phyloP scores from a whole-genome alignment of 2,329 filamentous ascomycete genomes.

The Fusarium pseudocircinatum region DNA sequence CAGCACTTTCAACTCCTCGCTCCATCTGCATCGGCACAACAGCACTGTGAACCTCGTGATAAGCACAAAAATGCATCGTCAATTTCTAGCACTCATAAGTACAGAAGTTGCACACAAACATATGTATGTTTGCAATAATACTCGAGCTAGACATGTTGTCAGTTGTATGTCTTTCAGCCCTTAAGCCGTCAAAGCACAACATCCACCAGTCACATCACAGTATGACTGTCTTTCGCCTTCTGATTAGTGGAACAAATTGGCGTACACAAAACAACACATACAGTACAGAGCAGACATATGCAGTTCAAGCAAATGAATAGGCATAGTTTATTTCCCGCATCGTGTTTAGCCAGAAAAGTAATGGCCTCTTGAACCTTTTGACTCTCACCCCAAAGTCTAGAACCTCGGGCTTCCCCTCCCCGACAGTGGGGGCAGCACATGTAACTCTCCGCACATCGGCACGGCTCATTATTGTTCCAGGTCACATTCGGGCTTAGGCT shows the following conservation, averaged over 20 bases:
- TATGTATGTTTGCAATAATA: too few relatives aligned
- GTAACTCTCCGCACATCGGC: not conserved
- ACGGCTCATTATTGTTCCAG: not conserved
- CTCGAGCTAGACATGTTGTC: not conserved
- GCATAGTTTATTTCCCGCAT: conserved; percentile 12
- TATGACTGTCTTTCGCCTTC: not conserved
- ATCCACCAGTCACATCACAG: conserved; percentile 2
- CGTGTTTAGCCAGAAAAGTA: conserved; percentile 1
- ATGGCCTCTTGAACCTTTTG: conserved; percentile 14
- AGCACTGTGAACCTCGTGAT: too few relatives aligned
- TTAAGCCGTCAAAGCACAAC: not conserved
- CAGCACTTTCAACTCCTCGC: too few relatives aligned
- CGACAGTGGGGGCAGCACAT: conserved; percentile 16
- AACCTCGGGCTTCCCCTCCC: conserved; percentile 15
- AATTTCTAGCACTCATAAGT: not conserved
- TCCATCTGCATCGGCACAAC: not conserved
- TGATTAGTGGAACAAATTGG: conserved; percentile 22
- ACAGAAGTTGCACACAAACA: too few relatives aligned
- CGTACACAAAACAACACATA: not conserved
- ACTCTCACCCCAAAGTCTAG: conserved; percentile 17
- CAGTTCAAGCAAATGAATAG: not conserved
- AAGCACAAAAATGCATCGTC: not conserved
- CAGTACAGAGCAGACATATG: not conserved
- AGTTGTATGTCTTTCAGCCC: not conserved
- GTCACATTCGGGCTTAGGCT: rapidly evolving